Evolutionary conservation across 371 early-diverging fungal genomes (phyloP).

Genomic region (Rhizopus arrhizus): DNA sequence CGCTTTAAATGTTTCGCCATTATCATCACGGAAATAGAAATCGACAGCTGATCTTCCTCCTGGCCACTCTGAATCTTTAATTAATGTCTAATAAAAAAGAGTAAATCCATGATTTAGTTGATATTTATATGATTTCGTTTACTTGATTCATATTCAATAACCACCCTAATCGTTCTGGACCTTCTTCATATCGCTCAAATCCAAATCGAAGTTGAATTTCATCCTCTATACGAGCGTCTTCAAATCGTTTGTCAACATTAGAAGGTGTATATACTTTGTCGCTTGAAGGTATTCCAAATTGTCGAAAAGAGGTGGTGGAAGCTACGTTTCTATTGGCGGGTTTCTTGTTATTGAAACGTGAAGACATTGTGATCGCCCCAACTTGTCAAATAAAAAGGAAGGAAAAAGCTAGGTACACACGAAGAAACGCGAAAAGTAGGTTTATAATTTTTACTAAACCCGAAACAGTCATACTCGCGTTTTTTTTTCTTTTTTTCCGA

Average conservation of each 20-base stretch:
- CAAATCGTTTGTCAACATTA: slow-evolving; percentile 50
- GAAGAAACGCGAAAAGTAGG: slow-evolving; percentile 1
- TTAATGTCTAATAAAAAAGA: slow-evolving; percentile 47
- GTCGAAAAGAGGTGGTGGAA: slow-evolving; percentile 27
- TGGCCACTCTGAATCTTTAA: slow-evolving; percentile 66
- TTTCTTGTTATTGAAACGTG: slow-evolving; percentile 11
- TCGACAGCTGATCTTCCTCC: slow-evolving; percentile 83
- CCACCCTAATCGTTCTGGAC: slow-evolving; percentile 88
- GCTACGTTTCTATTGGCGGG: slow-evolving; percentile 3
- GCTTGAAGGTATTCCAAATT: slow-evolving; percentile 25
- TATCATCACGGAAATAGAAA: slow-evolving; percentile 90
- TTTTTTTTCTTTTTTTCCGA: too few species aligned
- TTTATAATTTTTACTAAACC: background rate
- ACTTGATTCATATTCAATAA: slow-evolving; percentile 93
- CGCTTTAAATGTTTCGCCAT: slow-evolving; percentile 87
- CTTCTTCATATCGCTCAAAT: slow-evolving; percentile 78
- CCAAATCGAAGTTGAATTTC: slow-evolving; percentile 82
- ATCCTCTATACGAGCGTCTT: slow-evolving; percentile 45
- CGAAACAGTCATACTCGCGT: background rate
- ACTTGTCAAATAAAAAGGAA: slow-evolving; percentile 1
- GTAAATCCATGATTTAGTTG: background rate
- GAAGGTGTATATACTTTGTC: slow-evolving; percentile 17
- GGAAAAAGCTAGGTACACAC: background rate
- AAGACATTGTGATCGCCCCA: slow-evolving; percentile 12
- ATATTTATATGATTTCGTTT: slow-evolving; percentile 7